Percentiles rank a stretch among this genome's conserved stretches.
These are phyloP conservation scores for Boletus vermiculosoides DNA, from an alignment of 768 basidiomycete genomes.

Conservation along the genomic window DNA sequence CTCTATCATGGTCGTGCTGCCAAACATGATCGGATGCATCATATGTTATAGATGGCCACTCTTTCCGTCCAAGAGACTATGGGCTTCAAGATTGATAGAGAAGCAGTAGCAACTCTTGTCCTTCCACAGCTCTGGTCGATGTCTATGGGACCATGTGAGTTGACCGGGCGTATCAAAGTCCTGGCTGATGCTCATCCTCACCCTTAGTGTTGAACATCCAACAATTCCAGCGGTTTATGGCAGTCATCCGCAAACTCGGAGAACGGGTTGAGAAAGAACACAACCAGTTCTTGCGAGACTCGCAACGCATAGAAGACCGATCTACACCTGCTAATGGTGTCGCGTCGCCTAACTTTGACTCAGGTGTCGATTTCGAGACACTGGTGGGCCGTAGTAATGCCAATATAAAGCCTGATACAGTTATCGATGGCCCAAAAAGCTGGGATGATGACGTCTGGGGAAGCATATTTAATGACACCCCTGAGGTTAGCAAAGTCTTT, in stretches of 20 bases:
- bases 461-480: slow-evolving; percentile 57
- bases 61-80: slow-evolving; percentile 91
- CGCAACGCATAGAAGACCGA: slow-evolving; percentile 84
- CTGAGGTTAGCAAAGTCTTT: slow-evolving; percentile 21
- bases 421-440: slow-evolving; percentile 38
- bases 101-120: slow-evolving; percentile 86
- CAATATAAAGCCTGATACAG: slow-evolving; percentile 45
- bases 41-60: slow-evolving; percentile 68
- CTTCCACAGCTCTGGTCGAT: slow-evolving; percentile 94
- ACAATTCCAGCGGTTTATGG: slow-evolving; percentile 94
- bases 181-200: slow-evolving; percentile 1
- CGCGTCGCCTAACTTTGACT: slow-evolving; percentile 36
- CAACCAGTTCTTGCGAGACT: slow-evolving; percentile 87
- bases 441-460: slow-evolving; percentile 91
- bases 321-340: slow-evolving; percentile 50
- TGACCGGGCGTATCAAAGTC: not conserved
- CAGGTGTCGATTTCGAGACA: slow-evolving; percentile 80
- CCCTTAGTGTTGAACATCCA: slow-evolving; percentile 67
- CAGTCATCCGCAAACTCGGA: slow-evolving; percentile 69
- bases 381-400: slow-evolving; percentile 64
- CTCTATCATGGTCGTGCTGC: not conserved
- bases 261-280: slow-evolving; percentile 93
- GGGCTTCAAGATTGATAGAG: slow-evolving; percentile 92
- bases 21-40: not conserved
- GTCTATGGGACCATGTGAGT: slow-evolving; percentile 91